Evolutionary conservation across 805 yeast species (phyloP), one percentile per base, ranked within the genome.

Genomic region (Metschnikowia lochheadii): DNA sequence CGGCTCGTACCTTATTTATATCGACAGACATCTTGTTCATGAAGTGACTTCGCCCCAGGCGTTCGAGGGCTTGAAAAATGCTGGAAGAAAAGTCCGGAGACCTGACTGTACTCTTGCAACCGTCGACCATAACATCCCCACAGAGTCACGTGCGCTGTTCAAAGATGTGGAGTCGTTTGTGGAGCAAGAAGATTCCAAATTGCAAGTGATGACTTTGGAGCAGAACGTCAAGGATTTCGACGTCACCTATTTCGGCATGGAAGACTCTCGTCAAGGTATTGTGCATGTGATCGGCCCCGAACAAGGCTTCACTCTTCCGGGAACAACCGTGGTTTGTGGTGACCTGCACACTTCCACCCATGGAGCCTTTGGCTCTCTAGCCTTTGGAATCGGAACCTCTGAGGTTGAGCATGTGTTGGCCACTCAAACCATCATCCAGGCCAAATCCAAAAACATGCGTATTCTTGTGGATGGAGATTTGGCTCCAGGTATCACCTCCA

Each of bases 1-100:
- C 34, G 96, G 95, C 26, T 90, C 97, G 18, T 85, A 80, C 65
- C 77, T 94, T 55, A 72, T 94, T 54, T 94, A 89, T 71, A 92
- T 94, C 53, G 99, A 94, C 73, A 88, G 99, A 73, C 99, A 94
- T 70, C 78, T 94, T 59, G 96, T 94, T 46, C 99, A 94, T 70
- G 99, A 94, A 74, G 99, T 94, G 48, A 94, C 99, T 1, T 92
- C 98, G 29, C 99, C 99, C 34, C 99, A 94, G 72, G 99, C 99
- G 10, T 94, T 94, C 65, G 99, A 94, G 74, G 99, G 99, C 46
- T 80, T 94, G 62, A 80, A 78, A 56, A 86, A 83, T 63, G 96
- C 97, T 14, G 88, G 86, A 44, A 85, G 99, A 77, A 68, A 69
- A 52, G 96, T 94, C 48, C 86, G 99, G 78, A 83, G 99, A 75